Evolutionary conservation across 768 basidiomycete species (phyloP).

Genomic region (Rhodocollybia butyracea): DNA sequence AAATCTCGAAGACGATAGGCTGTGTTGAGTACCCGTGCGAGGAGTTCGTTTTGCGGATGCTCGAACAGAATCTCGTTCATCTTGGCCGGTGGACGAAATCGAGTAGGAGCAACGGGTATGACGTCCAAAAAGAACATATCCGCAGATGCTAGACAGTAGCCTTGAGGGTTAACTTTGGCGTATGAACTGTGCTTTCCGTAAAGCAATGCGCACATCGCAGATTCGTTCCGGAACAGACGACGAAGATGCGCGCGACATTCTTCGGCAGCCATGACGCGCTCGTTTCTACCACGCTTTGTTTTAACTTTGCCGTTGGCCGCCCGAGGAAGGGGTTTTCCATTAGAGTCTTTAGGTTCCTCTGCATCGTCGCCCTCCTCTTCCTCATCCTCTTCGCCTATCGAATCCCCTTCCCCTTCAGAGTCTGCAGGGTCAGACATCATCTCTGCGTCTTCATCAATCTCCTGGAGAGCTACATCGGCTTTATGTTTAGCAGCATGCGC

Average conservation of each 20-base stretch:
- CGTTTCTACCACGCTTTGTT: slow-evolving; percentile 74
- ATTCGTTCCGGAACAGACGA: slow-evolving; percentile 80
- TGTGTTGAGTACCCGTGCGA: slow-evolving; percentile 77
- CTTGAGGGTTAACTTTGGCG: slow-evolving; percentile 54
- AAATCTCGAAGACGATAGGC: slow-evolving; percentile 78
- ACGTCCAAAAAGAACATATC: slow-evolving; percentile 99
- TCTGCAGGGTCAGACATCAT: slow-evolving; percentile 45
- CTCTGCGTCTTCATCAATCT: slow-evolving; percentile 40
- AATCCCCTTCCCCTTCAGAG: slow-evolving; percentile 37
- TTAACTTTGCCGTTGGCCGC: slow-evolving; percentile 79
- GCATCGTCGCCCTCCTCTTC: slow-evolving; percentile 49
- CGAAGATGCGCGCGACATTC: slow-evolving; percentile 95
- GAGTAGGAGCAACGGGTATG: slow-evolving; percentile 87
- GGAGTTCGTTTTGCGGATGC: slow-evolving; percentile 91
- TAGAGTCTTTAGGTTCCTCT: slow-evolving; percentile 39
- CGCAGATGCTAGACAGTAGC: slow-evolving; percentile 69
- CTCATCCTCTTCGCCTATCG: slow-evolving; percentile 29
- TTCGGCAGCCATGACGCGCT: slow-evolving; percentile 86
- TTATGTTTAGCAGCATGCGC: slow-evolving; percentile 19
- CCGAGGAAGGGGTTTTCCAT: slow-evolving; percentile 46
- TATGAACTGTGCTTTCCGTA: slow-evolving; percentile 93
- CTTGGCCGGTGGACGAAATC: slow-evolving; percentile 91
- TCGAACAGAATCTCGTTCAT: slow-evolving; percentile 94
- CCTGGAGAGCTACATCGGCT: slow-evolving; percentile 22
- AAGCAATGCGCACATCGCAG: slow-evolving; percentile 77